Conservation (phyloP, 2,329 filamentous ascomycete species). For the Trichoderma citrinoviride region DNA sequence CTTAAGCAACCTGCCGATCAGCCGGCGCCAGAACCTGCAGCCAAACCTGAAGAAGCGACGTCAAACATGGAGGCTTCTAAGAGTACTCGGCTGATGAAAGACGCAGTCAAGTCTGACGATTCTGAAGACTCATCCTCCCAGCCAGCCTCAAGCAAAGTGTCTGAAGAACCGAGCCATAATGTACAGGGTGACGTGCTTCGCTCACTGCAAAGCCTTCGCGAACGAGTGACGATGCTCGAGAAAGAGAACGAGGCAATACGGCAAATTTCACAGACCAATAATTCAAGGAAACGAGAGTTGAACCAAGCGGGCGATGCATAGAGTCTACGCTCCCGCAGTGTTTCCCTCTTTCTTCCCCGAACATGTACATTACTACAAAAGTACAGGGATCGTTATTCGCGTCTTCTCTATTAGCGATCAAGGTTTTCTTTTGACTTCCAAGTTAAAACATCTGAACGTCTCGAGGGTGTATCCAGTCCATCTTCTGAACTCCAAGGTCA, state of each 20-base stretch:
- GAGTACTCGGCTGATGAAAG: not conserved
- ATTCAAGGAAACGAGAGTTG: slow-evolving; percentile 3
- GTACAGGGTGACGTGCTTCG: slow-evolving; percentile 3
- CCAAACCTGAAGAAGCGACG: not conserved
- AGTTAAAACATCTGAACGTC: no score
- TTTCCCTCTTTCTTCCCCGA: not conserved
- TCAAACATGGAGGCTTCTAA: not conserved
- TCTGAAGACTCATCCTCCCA: not conserved
- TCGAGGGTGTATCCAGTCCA: no score
- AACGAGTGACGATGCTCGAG: slow-evolving; percentile 5
- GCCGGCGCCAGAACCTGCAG: not conserved
- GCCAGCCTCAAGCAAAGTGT: not conserved
- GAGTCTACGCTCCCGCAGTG: not conserved
- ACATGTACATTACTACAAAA: no score
- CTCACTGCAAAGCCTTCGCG: slow-evolving; percentile 8
- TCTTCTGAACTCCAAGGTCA: no score
- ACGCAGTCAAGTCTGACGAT: not conserved
- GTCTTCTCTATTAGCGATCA: not conserved
- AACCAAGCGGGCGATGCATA: not conserved
- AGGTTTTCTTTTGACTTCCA: no score
- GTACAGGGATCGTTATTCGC: not conserved
- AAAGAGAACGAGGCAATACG: not conserved
- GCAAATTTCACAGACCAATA: not conserved
- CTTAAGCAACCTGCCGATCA: not conserved
- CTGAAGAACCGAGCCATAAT: not conserved